Conservation (phyloP, 371 early-diverging fungal genomes). For the Lichtheimia hyalospora region DNA sequence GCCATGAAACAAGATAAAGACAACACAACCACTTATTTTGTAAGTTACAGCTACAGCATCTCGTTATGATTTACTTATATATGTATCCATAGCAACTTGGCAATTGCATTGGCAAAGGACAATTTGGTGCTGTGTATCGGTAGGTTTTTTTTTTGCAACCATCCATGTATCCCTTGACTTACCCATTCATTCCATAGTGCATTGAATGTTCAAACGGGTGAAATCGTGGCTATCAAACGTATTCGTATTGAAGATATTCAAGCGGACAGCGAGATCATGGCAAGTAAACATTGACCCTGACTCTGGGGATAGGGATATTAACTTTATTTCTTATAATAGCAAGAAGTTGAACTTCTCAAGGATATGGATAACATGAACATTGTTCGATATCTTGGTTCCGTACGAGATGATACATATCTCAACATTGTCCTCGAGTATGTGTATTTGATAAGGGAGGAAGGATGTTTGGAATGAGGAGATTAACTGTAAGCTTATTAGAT, state of each 20-base stretch:
- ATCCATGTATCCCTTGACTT: conserved; percentile 24
- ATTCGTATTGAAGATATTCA: conserved; percentile 64
- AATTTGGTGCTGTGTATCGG: conserved; percentile 81
- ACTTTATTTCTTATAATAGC: conserved; percentile 39
- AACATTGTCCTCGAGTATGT: conserved; percentile 84
- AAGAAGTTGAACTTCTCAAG: conserved; percentile 71
- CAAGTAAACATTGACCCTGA: conserved; percentile 24
- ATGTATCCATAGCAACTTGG: conserved; percentile 71
- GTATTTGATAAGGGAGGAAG: background rate
- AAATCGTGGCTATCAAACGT: conserved; percentile 86
- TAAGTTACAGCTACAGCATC: conserved; percentile 1
- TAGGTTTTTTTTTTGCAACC: conserved; percentile 47
- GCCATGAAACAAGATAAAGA: background rate
- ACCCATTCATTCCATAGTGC: conserved; percentile 60
- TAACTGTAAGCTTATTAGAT: conserved; percentile 21
- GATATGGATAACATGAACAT: conserved; percentile 75
- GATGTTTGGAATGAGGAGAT: too few species aligned
- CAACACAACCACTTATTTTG: conserved; percentile 4
- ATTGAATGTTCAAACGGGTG: conserved; percentile 79
- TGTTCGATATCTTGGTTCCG: conserved; percentile 83
- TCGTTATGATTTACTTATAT: background rate
- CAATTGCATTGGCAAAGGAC: conserved; percentile 87
- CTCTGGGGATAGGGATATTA: conserved; percentile 24
- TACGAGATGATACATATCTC: conserved; percentile 64
- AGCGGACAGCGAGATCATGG: conserved; percentile 54